Percentiles rank a stretch among this genome's conserved stretches.
Conservation (phyloP, 78 protist genomes). For the Trichosphaerium sp. region DNA sequence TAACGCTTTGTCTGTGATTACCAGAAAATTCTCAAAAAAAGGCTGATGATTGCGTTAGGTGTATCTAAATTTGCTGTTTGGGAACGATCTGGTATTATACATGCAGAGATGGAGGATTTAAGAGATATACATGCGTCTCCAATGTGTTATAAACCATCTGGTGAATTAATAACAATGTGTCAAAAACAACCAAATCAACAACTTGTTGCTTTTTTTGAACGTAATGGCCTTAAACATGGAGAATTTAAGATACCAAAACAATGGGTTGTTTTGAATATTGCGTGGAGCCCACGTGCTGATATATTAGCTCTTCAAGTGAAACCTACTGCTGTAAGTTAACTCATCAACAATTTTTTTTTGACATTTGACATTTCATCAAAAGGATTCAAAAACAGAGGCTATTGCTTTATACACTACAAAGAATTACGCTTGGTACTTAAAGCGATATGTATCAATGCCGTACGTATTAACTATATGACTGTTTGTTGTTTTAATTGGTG, state of each 20-base stretch:
- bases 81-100: conserved; percentile 30
- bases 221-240: conserved; percentile 55
- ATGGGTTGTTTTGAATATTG: neutral
- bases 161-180: neutral
- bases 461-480: too few relatives aligned
- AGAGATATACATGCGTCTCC: conserved; percentile 19
- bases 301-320: conserved; percentile 17
- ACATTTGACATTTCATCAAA: too few relatives aligned
- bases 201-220: conserved; percentile 38
- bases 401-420: conserved; percentile 29
- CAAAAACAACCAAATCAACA: conserved; percentile 2
- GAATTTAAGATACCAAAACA: conserved; percentile 7
- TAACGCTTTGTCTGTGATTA: too few relatives aligned
- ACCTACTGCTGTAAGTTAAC: neutral
- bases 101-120: conserved; percentile 9
- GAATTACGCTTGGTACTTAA: conserved; percentile 37
- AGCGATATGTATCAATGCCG: conserved; percentile 18
- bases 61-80: too few relatives aligned
- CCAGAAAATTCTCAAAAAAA: too few relatives aligned
- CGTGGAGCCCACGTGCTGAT: conserved; percentile 37
- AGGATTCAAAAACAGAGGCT: too few relatives aligned
- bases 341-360: too few relatives aligned
- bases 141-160: conserved; percentile 27
- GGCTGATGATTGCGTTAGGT: too few relatives aligned
- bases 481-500: too few relatives aligned